These are phyloP conservation scores for Paecilomyces variotii DNA, from an alignment of 2,329 filamentous ascomycete species.

Conservation along the genomic window DNA sequence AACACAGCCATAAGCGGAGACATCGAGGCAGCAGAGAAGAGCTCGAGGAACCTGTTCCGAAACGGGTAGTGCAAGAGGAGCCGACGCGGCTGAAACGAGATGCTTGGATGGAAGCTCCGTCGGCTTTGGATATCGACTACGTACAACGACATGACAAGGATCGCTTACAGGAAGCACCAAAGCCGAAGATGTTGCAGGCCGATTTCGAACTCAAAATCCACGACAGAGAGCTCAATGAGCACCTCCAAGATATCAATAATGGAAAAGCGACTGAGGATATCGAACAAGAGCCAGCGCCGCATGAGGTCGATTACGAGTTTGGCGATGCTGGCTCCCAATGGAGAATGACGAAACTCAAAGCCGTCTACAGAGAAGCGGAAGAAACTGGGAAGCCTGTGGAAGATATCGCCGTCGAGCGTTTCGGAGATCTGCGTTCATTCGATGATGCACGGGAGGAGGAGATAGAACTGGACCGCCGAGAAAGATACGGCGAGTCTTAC, in stretches of 20 bases:
- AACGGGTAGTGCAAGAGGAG: conserved; percentile 32
- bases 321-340: conserved; percentile 85
- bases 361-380: conserved; percentile 71
- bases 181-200: conserved; percentile 37
- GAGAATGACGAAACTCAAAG: conserved; percentile 92
- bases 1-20: conserved; percentile 41
- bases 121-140: conserved; percentile 76
- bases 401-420: conserved; percentile 74
- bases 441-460: conserved; percentile 91
- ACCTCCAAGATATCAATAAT: conserved; percentile 55
- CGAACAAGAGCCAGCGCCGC: conserved; percentile 45
- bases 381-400: conserved; percentile 66
- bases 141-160: conserved; percentile 53
- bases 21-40: conserved; percentile 34
- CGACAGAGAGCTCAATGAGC: conserved; percentile 69
- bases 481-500: conserved; percentile 77
- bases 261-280: conserved; percentile 49
- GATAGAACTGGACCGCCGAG: conserved; percentile 75
- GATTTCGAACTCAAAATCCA: conserved; percentile 67
- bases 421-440: conserved; percentile 72
- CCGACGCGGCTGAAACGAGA: conserved; percentile 56
- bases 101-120: conserved; percentile 90
- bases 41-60: conserved; percentile 30
- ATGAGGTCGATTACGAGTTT: conserved; percentile 71
- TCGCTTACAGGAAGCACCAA: conserved; percentile 37